These are phyloP conservation scores for Phytophthora fragariae DNA, from an alignment of 352 stramenopile genomes.

Conservation along the genomic window DNA sequence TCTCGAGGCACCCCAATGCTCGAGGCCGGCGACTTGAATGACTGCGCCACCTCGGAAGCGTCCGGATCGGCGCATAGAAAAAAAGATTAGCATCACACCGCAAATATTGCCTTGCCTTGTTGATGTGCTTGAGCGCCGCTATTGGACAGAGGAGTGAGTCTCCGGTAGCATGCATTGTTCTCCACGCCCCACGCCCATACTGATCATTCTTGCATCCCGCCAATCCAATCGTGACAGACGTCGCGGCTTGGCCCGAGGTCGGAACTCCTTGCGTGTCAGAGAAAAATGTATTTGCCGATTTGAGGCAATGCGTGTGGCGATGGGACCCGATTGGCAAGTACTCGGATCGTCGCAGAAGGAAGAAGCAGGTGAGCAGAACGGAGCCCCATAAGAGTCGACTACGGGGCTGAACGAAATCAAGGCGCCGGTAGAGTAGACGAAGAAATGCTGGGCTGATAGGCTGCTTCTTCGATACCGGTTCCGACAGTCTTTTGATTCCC, in stretches of 20 bases:
- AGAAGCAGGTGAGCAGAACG: slow-evolving; percentile 4
- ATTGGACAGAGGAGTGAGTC: neutral
- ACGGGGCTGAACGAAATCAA: neutral
- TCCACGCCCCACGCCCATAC: slow-evolving; percentile 7
- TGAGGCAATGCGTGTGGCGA: neutral
- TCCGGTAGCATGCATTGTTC: slow-evolving; percentile 3
- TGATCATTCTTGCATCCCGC: slow-evolving; percentile 11
- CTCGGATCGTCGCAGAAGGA: slow-evolving; percentile 8
- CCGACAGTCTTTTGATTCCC: neutral
- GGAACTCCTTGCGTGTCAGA: neutral
- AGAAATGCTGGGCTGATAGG: slow-evolving; percentile 9
- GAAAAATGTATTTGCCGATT: neutral
- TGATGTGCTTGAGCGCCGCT: neutral
- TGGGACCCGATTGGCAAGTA: neutral
- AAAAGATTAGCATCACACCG: too few relatives aligned
- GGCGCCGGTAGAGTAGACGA: neutral
- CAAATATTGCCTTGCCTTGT: neutral
- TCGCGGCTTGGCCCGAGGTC: neutral
- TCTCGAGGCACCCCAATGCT: neutral
- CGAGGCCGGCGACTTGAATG: neutral
- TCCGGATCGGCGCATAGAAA: neutral
- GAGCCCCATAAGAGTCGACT: slow-evolving; percentile 7
- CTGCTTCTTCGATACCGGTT: slow-evolving; percentile 4
- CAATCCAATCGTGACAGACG: slow-evolving; percentile 10
- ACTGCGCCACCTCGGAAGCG: neutral